phyloP scores from a whole-genome alignment of 352 stramenopile species.

The Globisporangium barbulae region DNA sequence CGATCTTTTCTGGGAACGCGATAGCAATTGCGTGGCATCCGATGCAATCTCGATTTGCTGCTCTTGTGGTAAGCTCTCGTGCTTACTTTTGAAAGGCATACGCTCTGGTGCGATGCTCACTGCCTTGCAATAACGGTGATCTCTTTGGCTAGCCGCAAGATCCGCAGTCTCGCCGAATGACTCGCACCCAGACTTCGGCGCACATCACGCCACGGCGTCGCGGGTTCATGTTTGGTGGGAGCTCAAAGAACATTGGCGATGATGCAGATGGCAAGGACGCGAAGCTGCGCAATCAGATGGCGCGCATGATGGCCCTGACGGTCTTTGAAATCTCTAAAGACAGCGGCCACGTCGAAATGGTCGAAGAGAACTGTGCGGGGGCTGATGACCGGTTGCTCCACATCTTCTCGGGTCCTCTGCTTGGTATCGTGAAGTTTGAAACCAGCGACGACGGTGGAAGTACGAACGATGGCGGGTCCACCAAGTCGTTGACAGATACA shows the following conservation, averaged over 20 bases:
- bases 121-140: background rate
- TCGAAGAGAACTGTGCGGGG: slow-evolving; percentile 46
- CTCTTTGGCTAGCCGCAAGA: slow-evolving; percentile 46
- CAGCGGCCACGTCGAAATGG: slow-evolving; percentile 38
- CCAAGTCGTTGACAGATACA: slow-evolving; percentile 21
- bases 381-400: slow-evolving; percentile 60
- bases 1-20: slow-evolving; percentile 53
- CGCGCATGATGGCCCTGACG: slow-evolving; percentile 35
- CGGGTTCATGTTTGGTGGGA: slow-evolving; percentile 69
- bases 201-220: slow-evolving; percentile 40
- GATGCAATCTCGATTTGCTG: slow-evolving; percentile 37
- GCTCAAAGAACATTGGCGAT: slow-evolving; percentile 27
- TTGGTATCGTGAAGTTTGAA: slow-evolving; percentile 63
- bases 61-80: slow-evolving; percentile 39
- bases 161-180: slow-evolving; percentile 34
- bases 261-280: slow-evolving; percentile 27
- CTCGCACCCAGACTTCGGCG: slow-evolving; percentile 30
- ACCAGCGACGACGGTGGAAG: slow-evolving; percentile 18
- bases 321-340: slow-evolving; percentile 36
- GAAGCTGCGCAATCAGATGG: slow-evolving; percentile 30
- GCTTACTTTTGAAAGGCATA: too few species aligned
- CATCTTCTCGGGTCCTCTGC: slow-evolving; percentile 64
- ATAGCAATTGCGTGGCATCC: slow-evolving; percentile 69
- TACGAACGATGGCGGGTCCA: slow-evolving; percentile 12
- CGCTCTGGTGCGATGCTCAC: background rate